Percentiles rank a stretch among this genome's conserved stretches.
Evolutionary conservation across 2,329 filamentous ascomycete species (phyloP).

Genomic region (Xylaria sp.): DNA sequence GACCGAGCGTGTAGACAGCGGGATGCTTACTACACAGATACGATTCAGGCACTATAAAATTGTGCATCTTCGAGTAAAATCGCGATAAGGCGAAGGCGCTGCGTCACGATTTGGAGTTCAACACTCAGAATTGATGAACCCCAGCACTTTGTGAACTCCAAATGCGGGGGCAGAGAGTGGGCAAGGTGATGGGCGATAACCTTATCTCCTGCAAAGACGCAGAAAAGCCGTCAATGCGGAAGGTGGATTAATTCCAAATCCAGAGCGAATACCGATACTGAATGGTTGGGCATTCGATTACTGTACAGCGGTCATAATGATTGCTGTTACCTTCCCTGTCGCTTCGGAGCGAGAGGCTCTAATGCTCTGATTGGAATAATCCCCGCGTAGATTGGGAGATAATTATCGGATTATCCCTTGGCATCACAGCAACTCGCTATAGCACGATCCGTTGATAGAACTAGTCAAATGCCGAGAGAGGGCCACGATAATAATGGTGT

Average conservation of each 20-base stretch:
- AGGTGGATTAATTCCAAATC: slow-evolving; percentile 26
- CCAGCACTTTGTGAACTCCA: slow-evolving; percentile 7
- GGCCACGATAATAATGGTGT: slow-evolving; percentile 2
- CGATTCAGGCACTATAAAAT: background rate
- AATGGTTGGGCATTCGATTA: background rate
- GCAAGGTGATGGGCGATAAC: slow-evolving; percentile 22
- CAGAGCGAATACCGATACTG: slow-evolving; percentile 13
- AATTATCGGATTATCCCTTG: slow-evolving; percentile 2
- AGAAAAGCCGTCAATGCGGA: slow-evolving; percentile 17
- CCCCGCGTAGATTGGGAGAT: background rate
- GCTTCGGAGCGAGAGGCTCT: background rate
- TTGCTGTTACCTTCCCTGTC: background rate
- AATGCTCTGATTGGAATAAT: slow-evolving; percentile 8
- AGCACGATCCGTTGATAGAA: background rate
- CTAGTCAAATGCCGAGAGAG: slow-evolving; percentile 8
- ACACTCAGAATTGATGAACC: background rate
- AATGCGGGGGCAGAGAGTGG: slow-evolving; percentile 12
- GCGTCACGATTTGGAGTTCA: background rate
- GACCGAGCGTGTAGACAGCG: background rate
- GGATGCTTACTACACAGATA: slow-evolving; percentile 15
- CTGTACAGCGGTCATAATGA: background rate
- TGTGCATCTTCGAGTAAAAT: background rate
- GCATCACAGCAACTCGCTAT: slow-evolving; percentile 2
- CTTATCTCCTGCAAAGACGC: slow-evolving; percentile 27
- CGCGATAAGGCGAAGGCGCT: background rate